Base-by-base conservation (phyloP, 441 rosid species). In the Sinapis alba region DNA sequence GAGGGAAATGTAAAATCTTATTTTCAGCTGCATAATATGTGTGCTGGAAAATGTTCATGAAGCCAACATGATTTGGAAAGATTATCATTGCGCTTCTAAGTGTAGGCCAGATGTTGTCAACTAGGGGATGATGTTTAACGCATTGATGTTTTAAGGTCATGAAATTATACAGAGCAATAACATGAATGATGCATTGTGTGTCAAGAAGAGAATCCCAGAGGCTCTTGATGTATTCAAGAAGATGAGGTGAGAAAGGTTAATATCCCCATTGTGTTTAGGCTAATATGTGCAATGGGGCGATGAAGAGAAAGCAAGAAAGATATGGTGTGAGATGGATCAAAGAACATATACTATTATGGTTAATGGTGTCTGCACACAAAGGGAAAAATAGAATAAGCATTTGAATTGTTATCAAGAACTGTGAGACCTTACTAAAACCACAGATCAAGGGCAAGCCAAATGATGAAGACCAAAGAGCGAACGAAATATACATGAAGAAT, bases 1-100 rank as follows among this genome's bases (percentile, higher is more conserved):
- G 27, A 67, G 82, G 20, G 69, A 83, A 50, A 30, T 61, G 59
- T 76, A 70, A 73, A 65, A 62, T 62, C 43, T 66, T 70, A 59
- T 6, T 32, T 36, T 59, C 51, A 71, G 73, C 45, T 69, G 36
- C 23, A 32, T 26, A 80, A 36, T 11, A 36, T 36, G 43, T 36
- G 97, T 90, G 97, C 23, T 88, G 80, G 89, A 89, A 5, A 88
- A 86, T 76, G 94, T 85, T 28, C 75, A 76, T 0, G 97, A 91
- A 72, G 97, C 98, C 3, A 91, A 89, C 80, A 87, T 96, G 84
- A 67, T 91, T 81, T 91, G 97, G 91, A 91, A 84, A 75, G 91
- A 87, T 63, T 63, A 89, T 91, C 67, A n/a, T 88, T 47, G 82
- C 77, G 81, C 76, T 43, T 89, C 90, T 13, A 74, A 82, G 57